Percentiles rank a stretch among this genome's conserved stretches.
Conservation (phyloP, 2,329 filamentous ascomycete species). For the Biscogniauxia marginata region DNA sequence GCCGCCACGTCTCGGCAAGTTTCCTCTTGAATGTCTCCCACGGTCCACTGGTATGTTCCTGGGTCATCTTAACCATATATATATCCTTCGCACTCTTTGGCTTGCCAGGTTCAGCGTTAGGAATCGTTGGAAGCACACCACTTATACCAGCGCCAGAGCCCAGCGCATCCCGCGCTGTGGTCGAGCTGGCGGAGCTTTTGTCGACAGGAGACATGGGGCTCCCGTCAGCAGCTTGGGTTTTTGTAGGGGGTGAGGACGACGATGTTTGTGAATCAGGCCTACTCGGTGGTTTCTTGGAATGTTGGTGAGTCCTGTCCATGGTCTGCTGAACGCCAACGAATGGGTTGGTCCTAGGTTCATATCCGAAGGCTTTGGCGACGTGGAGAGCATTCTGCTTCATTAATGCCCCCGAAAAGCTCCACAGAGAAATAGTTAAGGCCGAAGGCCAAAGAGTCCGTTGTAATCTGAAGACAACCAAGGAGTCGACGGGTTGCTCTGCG, state of each 20-base stretch:
- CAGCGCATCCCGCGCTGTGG: conserved; percentile 17
- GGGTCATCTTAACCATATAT: conserved; percentile 29
- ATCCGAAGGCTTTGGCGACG: conserved; percentile 46
- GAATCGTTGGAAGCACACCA: conserved; percentile 13
- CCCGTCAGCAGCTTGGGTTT: conserved; percentile 18
- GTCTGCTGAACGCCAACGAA: conserved; percentile 25
- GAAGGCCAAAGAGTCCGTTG: conserved; percentile 54
- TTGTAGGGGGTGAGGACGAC: conserved; percentile 14
- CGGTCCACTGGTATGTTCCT: conserved; percentile 30
- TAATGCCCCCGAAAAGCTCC: conserved; percentile 51
- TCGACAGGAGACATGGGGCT: conserved; percentile 19
- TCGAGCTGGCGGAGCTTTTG: conserved; percentile 19
- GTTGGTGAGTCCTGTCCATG: conserved; percentile 30
- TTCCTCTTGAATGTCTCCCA: conserved; percentile 36
- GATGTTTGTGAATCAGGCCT: conserved; percentile 14
- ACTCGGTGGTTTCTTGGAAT: conserved; percentile 21
- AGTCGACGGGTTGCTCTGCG: conserved; percentile 48
- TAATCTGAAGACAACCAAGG: conserved; percentile 43
- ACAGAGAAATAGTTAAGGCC: conserved; percentile 49
- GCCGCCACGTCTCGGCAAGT: conserved; percentile 47
- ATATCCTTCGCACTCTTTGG: conserved; percentile 26
- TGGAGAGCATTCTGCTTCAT: conserved; percentile 44
- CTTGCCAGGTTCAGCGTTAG: conserved; percentile 13
- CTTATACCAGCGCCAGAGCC: conserved; percentile 11
- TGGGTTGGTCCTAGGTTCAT: conserved; percentile 31